phyloP scores from a whole-genome alignment of 2,329 filamentous ascomycete species.

The Fonsecaea nubica region DNA sequence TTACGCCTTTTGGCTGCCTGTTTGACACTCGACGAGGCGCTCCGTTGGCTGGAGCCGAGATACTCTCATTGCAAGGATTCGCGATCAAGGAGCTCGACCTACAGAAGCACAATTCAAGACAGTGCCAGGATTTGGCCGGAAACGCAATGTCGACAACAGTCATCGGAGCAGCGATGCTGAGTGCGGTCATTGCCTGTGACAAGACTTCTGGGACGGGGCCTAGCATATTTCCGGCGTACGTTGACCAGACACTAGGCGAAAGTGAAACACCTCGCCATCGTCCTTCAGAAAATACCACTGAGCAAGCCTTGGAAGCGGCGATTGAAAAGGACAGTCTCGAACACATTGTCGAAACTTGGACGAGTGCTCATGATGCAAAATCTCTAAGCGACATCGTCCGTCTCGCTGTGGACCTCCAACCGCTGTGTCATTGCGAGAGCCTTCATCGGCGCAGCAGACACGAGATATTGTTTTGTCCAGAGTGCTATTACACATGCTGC shows the following conservation, averaged over 20 bases:
- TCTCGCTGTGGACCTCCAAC: conserved; percentile 38
- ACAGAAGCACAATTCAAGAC: conserved; percentile 65
- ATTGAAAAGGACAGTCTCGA: background rate
- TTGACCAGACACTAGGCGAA: background rate
- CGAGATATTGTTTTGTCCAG: conserved; percentile 21
- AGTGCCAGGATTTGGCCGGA: conserved; percentile 74
- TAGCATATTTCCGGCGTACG: conserved; percentile 22
- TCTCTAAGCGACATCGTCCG: conserved; percentile 12
- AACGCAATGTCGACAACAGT: conserved; percentile 82
- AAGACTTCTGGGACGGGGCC: conserved; percentile 10
- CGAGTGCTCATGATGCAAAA: background rate
- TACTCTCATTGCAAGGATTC: conserved; percentile 71
- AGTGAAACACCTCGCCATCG: background rate
- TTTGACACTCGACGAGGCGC: conserved; percentile 67
- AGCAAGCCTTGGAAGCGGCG: background rate
- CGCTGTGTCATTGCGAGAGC: conserved; percentile 66
- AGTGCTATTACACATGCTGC: conserved; percentile 35
- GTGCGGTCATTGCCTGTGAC: conserved; percentile 59
- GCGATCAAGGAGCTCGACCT: conserved; percentile 68
- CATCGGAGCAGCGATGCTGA: conserved; percentile 67
- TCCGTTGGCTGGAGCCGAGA: conserved; percentile 67
- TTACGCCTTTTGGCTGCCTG: conserved; percentile 70
- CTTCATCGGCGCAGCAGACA: conserved; percentile 48
- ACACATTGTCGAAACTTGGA: background rate
- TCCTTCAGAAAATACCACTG: background rate